These are phyloP conservation scores for Amniculicola lignicola DNA, from an alignment of 495 filamentous ascomycete genomes.

Conservation along the genomic window DNA sequence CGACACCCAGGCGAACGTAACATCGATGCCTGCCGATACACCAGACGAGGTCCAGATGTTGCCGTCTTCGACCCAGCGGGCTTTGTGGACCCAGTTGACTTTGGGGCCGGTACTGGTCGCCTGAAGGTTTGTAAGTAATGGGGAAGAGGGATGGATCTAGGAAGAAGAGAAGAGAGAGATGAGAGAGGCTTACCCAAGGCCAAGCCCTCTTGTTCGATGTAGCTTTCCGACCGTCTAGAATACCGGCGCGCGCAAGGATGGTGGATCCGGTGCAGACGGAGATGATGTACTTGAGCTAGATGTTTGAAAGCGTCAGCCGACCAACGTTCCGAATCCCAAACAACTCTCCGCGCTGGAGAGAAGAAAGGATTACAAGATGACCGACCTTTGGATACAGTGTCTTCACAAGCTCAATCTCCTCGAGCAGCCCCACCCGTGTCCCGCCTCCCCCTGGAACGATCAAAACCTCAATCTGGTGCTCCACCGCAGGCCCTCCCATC, in stretches of 20 bases:
- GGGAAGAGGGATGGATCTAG: conserved; percentile 46
- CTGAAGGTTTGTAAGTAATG: conserved; percentile 43
- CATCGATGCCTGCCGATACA: conserved; percentile 63
- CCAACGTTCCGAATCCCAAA: too few relatives aligned
- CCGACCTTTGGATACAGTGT: conserved; percentile 46
- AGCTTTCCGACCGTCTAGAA: conserved; percentile 27
- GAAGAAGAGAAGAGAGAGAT: conserved; percentile 25
- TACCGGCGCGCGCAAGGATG: conserved; percentile 20
- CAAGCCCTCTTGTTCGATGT: conserved; percentile 30
- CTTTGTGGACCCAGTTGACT: conserved; percentile 57
- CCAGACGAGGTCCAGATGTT: conserved; percentile 66
- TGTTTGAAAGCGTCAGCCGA: too few relatives aligned
- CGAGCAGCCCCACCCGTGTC: neutral
- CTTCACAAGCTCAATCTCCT: conserved; percentile 45
- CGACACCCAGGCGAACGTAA: conserved; percentile 52
- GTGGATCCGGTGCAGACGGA: conserved; percentile 31
- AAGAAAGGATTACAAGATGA: too few relatives aligned
- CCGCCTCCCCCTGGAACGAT: conserved; percentile 23
- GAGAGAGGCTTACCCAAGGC: conserved; percentile 36
- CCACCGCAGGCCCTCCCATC: conserved; percentile 32
- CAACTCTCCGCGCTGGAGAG: too few relatives aligned
- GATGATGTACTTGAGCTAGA: conserved; percentile 45
- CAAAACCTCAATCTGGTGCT: conserved; percentile 17
- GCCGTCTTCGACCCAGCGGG: conserved; percentile 65
- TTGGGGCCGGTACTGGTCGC: conserved; percentile 45